Evolutionary conservation across 352 stramenopile genomes (phyloP).

Genomic region (Peronospora farinosa): DNA sequence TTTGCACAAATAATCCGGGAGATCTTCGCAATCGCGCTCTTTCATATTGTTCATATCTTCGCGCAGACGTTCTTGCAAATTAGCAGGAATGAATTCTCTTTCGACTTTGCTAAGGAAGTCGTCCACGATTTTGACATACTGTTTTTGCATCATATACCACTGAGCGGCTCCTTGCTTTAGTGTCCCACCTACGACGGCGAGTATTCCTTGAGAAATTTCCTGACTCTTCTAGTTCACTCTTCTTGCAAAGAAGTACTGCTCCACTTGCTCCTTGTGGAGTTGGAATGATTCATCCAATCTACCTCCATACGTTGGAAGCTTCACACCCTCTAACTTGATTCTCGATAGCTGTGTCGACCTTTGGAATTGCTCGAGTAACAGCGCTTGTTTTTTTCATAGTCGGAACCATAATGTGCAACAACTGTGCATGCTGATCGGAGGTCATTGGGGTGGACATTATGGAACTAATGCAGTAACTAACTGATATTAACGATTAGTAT

Average conservation of each 20-base stretch:
- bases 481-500: conserved; percentile 2
- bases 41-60: conserved; percentile 4
- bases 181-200: conserved; percentile 1
- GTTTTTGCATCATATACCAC: conserved; percentile 13
- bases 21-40: conserved; percentile 7
- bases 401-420: conserved; percentile 1
- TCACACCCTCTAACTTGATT: conserved; percentile 1
- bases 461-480: neutral
- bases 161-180: conserved; percentile 12
- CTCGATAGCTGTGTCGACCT: neutral
- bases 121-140: conserved; percentile 8
- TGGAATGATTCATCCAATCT: conserved; percentile 3
- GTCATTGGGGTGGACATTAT: conserved; percentile 1
- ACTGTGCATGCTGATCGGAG: conserved; percentile 3
- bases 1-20: conserved; percentile 2
- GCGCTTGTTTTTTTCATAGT: conserved; percentile 1
- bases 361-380: neutral
- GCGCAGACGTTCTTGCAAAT: conserved; percentile 8
- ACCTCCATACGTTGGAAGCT: neutral
- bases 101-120: conserved; percentile 12
- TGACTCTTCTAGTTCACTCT: conserved; percentile 7
- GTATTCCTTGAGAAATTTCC: conserved; percentile 1
- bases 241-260: conserved; percentile 15
- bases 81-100: conserved; percentile 6
- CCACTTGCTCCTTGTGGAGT: conserved; percentile 8